Percentiles rank a stretch among this genome's conserved stretches.
Evolutionary conservation across 345 rosid species (phyloP).

Genomic region (Balakata baccata): DNA sequence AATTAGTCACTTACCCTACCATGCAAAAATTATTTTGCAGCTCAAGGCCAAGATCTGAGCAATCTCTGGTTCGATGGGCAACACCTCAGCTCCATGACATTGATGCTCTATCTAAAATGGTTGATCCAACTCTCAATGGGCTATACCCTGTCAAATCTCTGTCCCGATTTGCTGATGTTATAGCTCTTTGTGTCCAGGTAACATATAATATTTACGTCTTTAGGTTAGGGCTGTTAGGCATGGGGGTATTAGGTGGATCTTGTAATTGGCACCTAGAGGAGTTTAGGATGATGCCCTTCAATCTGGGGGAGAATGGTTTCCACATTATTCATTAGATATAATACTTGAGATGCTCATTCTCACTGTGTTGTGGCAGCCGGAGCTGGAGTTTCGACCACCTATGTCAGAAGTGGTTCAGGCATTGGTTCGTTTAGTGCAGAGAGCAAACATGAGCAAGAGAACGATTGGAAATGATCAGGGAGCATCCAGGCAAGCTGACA

Average conservation of each 20-base stretch:
- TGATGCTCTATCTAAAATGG: conserved; percentile 95
- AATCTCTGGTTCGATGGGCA: conserved; percentile 97
- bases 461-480: conserved; percentile 63
- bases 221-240: too few species aligned
- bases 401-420: conserved; percentile 99
- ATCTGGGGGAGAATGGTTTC: too few species aligned
- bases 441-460: conserved; percentile 98
- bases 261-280: too few species aligned
- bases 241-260: too few species aligned
- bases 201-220: neutral
- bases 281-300: too few species aligned
- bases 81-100: conserved; percentile 99
- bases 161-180: conserved; percentile 96
- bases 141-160: conserved; percentile 97
- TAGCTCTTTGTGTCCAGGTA: conserved; percentile 99
- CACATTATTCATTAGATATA: too few species aligned
- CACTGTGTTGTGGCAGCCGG: conserved; percentile 55
- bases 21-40: conserved; percentile 39
- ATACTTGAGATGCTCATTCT: neutral
- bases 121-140: conserved; percentile 91
- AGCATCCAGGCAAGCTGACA: conserved; percentile 33
- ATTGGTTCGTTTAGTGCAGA: conserved; percentile 85
- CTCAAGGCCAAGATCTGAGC: conserved; percentile 81
- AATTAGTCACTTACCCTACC: conserved; percentile 1
- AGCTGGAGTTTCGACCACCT: conserved; percentile 97